Evolutionary conservation across 2,329 filamentous ascomycete species (phyloP), one percentile per base, ranked within the genome.

Genomic region (Ambrosiella cleistominuta): DNA sequence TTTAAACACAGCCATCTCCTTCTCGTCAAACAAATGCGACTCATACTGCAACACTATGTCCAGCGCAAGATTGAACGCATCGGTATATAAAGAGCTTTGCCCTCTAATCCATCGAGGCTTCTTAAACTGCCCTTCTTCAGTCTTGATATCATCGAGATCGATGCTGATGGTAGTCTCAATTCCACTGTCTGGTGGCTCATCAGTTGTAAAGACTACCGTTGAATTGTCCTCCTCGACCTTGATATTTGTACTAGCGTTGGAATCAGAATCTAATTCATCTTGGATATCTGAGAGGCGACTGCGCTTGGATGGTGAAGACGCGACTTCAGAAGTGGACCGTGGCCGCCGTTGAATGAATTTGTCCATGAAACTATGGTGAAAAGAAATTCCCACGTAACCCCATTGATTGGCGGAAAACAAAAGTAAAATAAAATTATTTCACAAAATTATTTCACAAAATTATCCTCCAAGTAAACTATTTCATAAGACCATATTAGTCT

Each of bases 1-100:
- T 2, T 74, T 71, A 67, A 98, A 97, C 0, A 97, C 76, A 12
- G 78, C 74, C 65, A 76, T 79, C 69, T 98, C 93, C 15, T 81
- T 83, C 60, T 82, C 79, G 64, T 93, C 79, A 67, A 97, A 98
- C 0, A 98, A 72, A 69, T 95, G 88, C 0, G 80, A 78, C 69
- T 98, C 93, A 59, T 97, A 88, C 54, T 88, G 82, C 11, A 97
- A 71, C 2, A 98, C 93, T 0, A 88, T 95, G 60, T 91, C 83
- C 54, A 98, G 72, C 1, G 91, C 88, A 12, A 97, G 74, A 66
- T 95, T 95, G 74, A 98, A 98, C 0, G 93, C 93, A 70, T 98
- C 93, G 15, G 96, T 88, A 65, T 98, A 98, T 58, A 98, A 88
- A 1, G 90, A 97, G 65, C 83, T 94, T 67, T 81, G 83, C 0